Conservation (phyloP, 371 early-diverging fungal species). For the Sanchytrium tribonematis region DNA sequence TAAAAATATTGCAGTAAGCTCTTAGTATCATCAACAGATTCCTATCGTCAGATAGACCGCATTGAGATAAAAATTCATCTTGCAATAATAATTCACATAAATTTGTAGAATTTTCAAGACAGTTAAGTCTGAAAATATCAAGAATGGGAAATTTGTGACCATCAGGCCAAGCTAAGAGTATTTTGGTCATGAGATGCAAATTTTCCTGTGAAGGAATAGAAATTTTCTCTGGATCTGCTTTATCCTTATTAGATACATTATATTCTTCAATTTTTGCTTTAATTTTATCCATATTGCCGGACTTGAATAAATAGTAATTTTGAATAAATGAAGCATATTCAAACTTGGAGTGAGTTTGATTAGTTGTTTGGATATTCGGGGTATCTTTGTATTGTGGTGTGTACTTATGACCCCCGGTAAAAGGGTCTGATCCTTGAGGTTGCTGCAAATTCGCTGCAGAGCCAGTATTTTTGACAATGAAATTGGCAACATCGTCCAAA, state of each 20-base stretch:
- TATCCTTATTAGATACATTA: not conserved
- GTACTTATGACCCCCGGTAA: not conserved
- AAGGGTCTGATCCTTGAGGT: not conserved
- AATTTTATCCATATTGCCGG: not conserved
- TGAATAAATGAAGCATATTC: not conserved
- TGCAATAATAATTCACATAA: not conserved
- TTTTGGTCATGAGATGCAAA: not conserved
- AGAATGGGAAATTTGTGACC: not conserved
- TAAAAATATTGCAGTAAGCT: not conserved
- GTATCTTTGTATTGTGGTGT: too few species aligned
- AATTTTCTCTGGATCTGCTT: not conserved
- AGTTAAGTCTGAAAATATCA: not conserved
- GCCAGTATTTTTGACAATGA: conserved; percentile 56
- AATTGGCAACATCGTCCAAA: conserved; percentile 70
- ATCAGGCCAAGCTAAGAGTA: not conserved
- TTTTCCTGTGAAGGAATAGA: not conserved
- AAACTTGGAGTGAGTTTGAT: not conserved
- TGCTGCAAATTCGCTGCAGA: not conserved
- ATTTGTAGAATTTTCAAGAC: not conserved
- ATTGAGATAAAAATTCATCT: not conserved
- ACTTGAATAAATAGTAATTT: not conserved
- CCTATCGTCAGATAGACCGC: not conserved
- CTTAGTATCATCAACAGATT: not conserved
- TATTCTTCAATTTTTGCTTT: not conserved
- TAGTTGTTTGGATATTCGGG: not conserved